Conservation (phyloP, 2,329 filamentous ascomycete genomes). For the Pseudogymnoascus sp. region DNA sequence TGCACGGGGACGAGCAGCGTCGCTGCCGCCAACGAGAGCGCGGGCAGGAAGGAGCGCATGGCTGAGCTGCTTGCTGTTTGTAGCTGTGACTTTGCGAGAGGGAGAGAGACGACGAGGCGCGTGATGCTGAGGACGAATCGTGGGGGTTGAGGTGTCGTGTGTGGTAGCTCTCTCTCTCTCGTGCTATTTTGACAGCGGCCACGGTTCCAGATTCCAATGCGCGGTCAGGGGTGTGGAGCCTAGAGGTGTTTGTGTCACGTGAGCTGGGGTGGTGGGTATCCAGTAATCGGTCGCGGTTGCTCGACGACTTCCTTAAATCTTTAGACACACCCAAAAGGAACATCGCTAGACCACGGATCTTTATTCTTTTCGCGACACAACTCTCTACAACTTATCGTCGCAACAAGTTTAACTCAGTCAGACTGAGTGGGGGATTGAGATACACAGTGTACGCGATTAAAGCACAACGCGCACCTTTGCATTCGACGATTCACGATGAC, state of each 20-base stretch:
- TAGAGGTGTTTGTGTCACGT: not conserved
- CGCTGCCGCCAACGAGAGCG: conserved; percentile 52
- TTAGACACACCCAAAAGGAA: not conserved
- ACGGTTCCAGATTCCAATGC: conserved; percentile 6
- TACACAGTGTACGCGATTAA: not conserved
- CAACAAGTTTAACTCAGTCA: not conserved
- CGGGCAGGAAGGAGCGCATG: conserved; percentile 54
- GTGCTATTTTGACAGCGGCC: conserved; percentile 8
- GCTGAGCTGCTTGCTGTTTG: conserved; percentile 9
- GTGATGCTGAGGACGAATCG: not conserved
- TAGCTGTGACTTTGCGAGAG: not conserved
- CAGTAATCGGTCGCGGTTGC: conserved; percentile 1
- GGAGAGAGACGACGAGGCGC: not conserved
- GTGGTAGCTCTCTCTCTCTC: not conserved
- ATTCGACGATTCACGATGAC: conserved; percentile 43
- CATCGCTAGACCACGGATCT: not conserved
- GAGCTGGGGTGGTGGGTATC: not conserved
- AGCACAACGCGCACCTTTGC: not conserved
- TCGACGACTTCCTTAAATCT: not conserved
- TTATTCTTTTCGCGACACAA: not conserved
- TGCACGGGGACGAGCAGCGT: conserved; percentile 51
- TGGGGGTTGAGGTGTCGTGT: not conserved
- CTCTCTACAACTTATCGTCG: not conserved
- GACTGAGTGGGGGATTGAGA: not conserved
- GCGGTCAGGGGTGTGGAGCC: conserved; percentile 8